These are phyloP conservation scores for Bombardia bombarda DNA, from an alignment of 495 filamentous ascomycete species.

Conservation along the genomic window DNA sequence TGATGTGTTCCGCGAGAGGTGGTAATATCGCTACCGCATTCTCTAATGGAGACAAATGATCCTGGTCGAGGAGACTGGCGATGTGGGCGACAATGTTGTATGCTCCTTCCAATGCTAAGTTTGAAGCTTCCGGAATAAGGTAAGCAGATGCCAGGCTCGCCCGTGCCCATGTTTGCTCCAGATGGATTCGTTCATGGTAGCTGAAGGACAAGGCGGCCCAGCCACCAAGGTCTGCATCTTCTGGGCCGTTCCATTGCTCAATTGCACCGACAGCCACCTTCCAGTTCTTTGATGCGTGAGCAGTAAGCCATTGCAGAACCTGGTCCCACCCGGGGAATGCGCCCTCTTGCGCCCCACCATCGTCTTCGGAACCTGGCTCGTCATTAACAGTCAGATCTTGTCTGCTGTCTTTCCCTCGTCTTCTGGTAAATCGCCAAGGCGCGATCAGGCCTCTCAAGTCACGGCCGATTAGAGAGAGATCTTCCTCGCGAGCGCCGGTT, in stretches of 20 bases:
- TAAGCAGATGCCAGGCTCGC: conserved; percentile 68
- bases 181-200: conserved; percentile 42
- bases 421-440: conserved; percentile 74
- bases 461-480: conserved; percentile 46
- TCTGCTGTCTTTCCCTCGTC: conserved; percentile 39
- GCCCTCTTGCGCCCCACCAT: conserved; percentile 5
- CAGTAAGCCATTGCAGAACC: conserved; percentile 69
- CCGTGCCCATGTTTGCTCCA: conserved; percentile 61
- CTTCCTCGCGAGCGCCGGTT: conserved; percentile 34
- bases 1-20: conserved; percentile 26
- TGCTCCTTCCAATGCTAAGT: conserved; percentile 51
- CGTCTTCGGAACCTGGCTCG: not conserved
- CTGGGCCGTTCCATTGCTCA: conserved; percentile 72
- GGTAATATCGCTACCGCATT: conserved; percentile 34
- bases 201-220: conserved; percentile 48
- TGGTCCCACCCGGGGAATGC: conserved; percentile 61
- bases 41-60: conserved; percentile 39
- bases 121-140: conserved; percentile 50
- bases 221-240: conserved; percentile 70
- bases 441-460: conserved; percentile 71
- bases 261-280: conserved; percentile 52
- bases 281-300: conserved; percentile 49
- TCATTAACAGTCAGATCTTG: conserved; percentile 4
- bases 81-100: conserved; percentile 55
- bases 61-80: conserved; percentile 51